These are phyloP conservation scores for Gremmenia infestans DNA, from an alignment of 2,329 filamentous ascomycete species.

Conservation along the genomic window DNA sequence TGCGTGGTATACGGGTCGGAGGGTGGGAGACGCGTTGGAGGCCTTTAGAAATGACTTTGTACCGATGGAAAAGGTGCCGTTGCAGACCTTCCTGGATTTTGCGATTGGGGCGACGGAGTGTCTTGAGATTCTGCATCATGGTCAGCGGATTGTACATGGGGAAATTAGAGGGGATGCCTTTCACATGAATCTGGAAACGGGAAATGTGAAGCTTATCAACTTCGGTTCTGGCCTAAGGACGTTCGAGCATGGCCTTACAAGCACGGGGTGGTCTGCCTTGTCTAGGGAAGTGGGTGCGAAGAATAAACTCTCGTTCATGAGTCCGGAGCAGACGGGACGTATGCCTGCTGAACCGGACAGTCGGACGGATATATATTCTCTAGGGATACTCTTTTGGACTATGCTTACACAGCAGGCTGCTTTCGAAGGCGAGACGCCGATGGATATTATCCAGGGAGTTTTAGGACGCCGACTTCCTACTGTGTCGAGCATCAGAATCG, in stretches of 20 bases:
- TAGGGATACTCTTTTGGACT: slow-evolving; percentile 86
- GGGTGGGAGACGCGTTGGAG: slow-evolving; percentile 43
- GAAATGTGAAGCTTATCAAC: slow-evolving; percentile 71
- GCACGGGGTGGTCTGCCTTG: slow-evolving; percentile 78
- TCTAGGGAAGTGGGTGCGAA: slow-evolving; percentile 81
- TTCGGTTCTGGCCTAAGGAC: slow-evolving; percentile 83
- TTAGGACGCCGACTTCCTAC: slow-evolving; percentile 72
- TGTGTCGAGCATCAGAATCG: slow-evolving; percentile 71
- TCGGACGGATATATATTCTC: slow-evolving; percentile 87
- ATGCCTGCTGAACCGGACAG: slow-evolving; percentile 89
- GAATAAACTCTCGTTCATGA: slow-evolving; percentile 86
- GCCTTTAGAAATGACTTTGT: slow-evolving; percentile 32
- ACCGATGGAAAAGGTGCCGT: slow-evolving; percentile 56
- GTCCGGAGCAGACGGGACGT: slow-evolving; percentile 89
- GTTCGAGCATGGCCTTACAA: slow-evolving; percentile 84
- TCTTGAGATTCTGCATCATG: slow-evolving; percentile 85
- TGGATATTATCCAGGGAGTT: slow-evolving; percentile 90
- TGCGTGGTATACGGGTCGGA: slow-evolving; percentile 57
- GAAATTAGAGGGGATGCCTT: slow-evolving; percentile 90
- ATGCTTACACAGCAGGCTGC: slow-evolving; percentile 74
- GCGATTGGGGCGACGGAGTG: slow-evolving; percentile 84
- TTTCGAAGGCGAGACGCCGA: slow-evolving; percentile 72
- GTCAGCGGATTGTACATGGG: slow-evolving; percentile 79
- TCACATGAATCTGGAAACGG: slow-evolving; percentile 70
- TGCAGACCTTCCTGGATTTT: slow-evolving; percentile 81